Evolutionary conservation across 352 stramenopile species (phyloP).

Genomic region (Pythium phragmitis): DNA sequence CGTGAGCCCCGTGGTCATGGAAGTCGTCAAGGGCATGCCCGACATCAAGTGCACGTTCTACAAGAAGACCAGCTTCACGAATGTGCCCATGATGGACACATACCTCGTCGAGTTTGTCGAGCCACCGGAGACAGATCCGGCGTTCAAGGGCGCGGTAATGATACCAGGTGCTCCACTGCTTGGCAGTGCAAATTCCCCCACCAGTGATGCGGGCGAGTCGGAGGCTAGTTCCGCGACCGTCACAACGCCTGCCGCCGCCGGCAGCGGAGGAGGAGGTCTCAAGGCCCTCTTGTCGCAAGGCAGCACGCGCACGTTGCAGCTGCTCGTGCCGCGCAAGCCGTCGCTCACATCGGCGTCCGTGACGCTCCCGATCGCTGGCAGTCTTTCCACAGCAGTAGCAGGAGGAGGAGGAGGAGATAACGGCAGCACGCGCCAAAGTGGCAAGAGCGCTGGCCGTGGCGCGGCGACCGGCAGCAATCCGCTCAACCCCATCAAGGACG

Average conservation of each 20-base stretch:
- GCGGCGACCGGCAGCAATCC: not conserved
- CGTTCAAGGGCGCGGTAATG: not conserved
- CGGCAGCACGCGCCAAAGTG: not conserved
- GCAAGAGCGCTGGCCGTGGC: conserved; percentile 6
- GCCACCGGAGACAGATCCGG: conserved; percentile 15
- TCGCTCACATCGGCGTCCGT: conserved; percentile 5
- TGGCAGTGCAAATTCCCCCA: conserved; percentile 26
- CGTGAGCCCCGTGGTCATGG: conserved; percentile 76
- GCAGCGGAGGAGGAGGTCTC: conserved; percentile 5
- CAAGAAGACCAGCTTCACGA: conserved; percentile 81
- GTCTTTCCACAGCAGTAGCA: not conserved
- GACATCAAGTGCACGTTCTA: conserved; percentile 83
- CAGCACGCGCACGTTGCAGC: conserved; percentile 30
- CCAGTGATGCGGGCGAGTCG: conserved; percentile 11
- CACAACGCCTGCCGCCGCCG: not conserved
- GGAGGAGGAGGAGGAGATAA: no score
- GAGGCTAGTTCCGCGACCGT: conserved; percentile 11
- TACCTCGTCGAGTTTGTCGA: conserved; percentile 83
- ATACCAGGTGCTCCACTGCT: conserved; percentile 6
- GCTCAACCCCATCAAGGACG: conserved; percentile 19
- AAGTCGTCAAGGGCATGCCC: conserved; percentile 81
- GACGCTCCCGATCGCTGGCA: not conserved
- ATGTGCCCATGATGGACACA: conserved; percentile 81
- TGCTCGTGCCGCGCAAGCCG: conserved; percentile 23
- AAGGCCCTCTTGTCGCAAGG: conserved; percentile 27